Evolutionary conservation across 495 filamentous ascomycete genomes (phyloP).

Genomic region (Durotheca rogersii): DNA sequence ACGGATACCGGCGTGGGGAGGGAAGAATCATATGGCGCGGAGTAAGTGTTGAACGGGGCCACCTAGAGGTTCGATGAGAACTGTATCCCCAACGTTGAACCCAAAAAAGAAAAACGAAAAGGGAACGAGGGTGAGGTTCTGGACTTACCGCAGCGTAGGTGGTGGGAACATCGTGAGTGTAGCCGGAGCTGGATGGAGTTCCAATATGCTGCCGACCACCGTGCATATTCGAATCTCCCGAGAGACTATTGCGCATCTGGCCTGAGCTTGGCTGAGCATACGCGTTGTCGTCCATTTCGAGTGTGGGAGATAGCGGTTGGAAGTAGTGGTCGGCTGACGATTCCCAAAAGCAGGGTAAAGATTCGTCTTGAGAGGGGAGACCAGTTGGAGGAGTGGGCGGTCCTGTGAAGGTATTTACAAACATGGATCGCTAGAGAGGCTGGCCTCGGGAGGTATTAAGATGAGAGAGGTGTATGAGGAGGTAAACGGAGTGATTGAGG

Average conservation of each 20-base stretch:
- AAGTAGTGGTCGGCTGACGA: conserved; percentile 11
- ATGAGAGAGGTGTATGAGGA: conserved; percentile 1
- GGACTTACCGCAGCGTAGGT: conserved; percentile 35
- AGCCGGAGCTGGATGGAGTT: conserved; percentile 27
- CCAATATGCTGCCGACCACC: conserved; percentile 25
- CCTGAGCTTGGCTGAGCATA: conserved; percentile 25
- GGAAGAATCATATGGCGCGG: conserved; percentile 44
- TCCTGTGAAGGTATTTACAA: conserved; percentile 27
- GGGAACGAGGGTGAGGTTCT: neutral
- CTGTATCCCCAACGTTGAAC: neutral
- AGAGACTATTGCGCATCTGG: conserved; percentile 33
- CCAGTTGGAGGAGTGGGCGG: conserved; percentile 17
- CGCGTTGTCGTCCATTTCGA: conserved; percentile 30
- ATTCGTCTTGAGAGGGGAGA: conserved; percentile 9
- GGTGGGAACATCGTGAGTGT: conserved; percentile 32
- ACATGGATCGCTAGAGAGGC: conserved; percentile 17
- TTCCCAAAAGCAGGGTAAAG: conserved; percentile 1
- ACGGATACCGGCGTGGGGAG: conserved; percentile 50
- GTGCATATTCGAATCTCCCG: conserved; percentile 22
- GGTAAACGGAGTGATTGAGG: conserved; percentile 5
- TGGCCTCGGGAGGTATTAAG: conserved; percentile 4
- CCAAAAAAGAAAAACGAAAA: no score
- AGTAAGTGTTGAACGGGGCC: conserved; percentile 45
- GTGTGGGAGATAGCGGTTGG: conserved; percentile 1
- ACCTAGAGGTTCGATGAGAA: conserved; percentile 34